phyloP scores from a whole-genome alignment of 2,329 filamentous ascomycete genomes.

The Colletotrichum karsti region DNA sequence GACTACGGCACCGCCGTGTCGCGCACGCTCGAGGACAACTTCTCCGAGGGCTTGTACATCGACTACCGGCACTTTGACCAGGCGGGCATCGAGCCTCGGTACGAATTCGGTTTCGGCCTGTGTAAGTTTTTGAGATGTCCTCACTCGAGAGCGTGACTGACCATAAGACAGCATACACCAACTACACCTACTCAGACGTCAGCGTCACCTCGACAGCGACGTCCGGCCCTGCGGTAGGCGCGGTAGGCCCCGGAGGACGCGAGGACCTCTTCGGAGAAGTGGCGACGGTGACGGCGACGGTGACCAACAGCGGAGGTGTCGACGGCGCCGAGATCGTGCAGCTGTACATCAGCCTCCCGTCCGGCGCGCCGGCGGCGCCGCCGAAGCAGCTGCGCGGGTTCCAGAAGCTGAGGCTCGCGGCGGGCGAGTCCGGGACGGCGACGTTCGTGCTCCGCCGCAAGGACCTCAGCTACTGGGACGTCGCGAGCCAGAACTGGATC shows the following conservation, averaged over 20 bases:
- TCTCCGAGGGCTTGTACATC: slow-evolving; percentile 67
- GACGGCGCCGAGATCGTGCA: slow-evolving; percentile 74
- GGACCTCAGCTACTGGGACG: slow-evolving; percentile 74
- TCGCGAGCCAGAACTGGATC: slow-evolving; percentile 67
- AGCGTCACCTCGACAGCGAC: slow-evolving; percentile 45
- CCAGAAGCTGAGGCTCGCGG: slow-evolving; percentile 64
- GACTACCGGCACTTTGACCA: slow-evolving; percentile 73
- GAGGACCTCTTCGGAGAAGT: slow-evolving; percentile 55
- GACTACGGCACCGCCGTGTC: slow-evolving; percentile 54
- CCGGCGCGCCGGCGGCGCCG: slow-evolving; percentile 50
- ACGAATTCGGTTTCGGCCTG: slow-evolving; percentile 72
- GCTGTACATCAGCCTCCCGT: slow-evolving; percentile 59
- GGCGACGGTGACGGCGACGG: slow-evolving; percentile 63
- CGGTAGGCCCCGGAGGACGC: slow-evolving; percentile 51
- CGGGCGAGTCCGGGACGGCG: slow-evolving; percentile 56
- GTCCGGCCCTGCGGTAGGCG: slow-evolving; percentile 49
- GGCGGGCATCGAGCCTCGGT: slow-evolving; percentile 64
- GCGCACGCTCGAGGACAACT: slow-evolving; percentile 55
- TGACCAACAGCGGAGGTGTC: slow-evolving; percentile 70
- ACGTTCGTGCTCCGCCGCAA: slow-evolving; percentile 65
- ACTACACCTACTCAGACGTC: slow-evolving; percentile 67
- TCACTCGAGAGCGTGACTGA: background rate
- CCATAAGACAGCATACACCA: slow-evolving; percentile 67
- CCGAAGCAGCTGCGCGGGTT: slow-evolving; percentile 72
- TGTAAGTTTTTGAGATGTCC: slow-evolving; percentile 41